These are phyloP conservation scores for Syncephalastrum sp. DNA, from an alignment of 371 early-diverging fungal genomes.

Conservation along the genomic window DNA sequence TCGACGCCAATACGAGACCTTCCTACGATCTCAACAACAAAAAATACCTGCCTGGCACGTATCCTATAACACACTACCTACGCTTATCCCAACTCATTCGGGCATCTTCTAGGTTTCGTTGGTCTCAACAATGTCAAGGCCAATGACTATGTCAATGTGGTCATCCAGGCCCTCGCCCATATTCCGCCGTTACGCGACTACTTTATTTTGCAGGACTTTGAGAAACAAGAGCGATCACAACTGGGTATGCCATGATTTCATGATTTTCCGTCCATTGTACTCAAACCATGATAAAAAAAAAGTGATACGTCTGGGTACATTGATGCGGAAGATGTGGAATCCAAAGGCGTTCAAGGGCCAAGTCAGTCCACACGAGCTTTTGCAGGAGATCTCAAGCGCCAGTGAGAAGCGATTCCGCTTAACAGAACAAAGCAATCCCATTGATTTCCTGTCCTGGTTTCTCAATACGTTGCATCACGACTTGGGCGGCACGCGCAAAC, in stretches of 20 bases:
- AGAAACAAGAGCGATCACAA: conserved; percentile 53
- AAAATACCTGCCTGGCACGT: conserved; percentile 79
- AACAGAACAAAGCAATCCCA: conserved; percentile 84
- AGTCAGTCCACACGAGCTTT: conserved; percentile 94
- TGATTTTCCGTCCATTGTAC: neutral
- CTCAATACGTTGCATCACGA: conserved; percentile 88
- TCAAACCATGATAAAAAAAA: conserved; percentile 3
- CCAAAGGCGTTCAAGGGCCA: conserved; percentile 92
- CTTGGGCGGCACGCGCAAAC: conserved; percentile 78
- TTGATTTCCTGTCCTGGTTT: conserved; percentile 93
- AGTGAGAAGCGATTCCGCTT: conserved; percentile 81
- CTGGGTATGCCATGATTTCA: conserved; percentile 33
- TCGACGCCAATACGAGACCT: conserved; percentile 64
- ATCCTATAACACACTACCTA: neutral
- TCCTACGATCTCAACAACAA: conserved; percentile 88
- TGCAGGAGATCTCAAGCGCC: conserved; percentile 90
- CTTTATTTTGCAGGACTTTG: conserved; percentile 72
- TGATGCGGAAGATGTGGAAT: conserved; percentile 94
- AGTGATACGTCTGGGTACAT: conserved; percentile 76
- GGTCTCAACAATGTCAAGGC: conserved; percentile 95
- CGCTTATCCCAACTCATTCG: neutral
- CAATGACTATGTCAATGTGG: conserved; percentile 96
- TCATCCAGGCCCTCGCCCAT: conserved; percentile 90
- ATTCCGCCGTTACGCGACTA: conserved; percentile 85
- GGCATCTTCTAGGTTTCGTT: conserved; percentile 70